Evolutionary conservation across 2,329 filamentous ascomycete species (phyloP).

Genomic region (Colletotrichum endophyticum): DNA sequence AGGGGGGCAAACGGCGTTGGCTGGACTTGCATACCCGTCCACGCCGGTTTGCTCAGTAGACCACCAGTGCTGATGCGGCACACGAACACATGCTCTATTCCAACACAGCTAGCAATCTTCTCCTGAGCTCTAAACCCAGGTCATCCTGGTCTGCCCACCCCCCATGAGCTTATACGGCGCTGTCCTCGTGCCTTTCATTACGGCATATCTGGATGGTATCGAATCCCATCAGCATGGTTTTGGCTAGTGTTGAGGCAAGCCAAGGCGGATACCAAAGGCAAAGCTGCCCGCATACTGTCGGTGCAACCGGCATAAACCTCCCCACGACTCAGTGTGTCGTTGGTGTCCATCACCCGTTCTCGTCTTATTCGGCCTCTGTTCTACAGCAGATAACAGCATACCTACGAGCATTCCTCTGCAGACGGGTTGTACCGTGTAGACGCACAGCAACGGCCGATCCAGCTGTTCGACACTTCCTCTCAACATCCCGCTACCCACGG

Average conservation of each 20-base stretch:
- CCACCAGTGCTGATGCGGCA: background rate
- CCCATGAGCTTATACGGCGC: background rate
- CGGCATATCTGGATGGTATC: constrained; percentile 2
- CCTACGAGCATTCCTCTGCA: background rate
- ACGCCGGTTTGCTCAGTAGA: background rate
- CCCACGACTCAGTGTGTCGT: background rate
- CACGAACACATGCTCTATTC: constrained; percentile 8
- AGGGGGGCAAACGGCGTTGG: background rate
- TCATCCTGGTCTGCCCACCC: background rate
- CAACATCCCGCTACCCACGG: background rate
- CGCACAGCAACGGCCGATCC: background rate
- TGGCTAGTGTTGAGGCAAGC: constrained; percentile 11
- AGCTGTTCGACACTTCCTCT: background rate
- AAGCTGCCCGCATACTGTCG: constrained; percentile 6
- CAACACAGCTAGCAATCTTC: background rate
- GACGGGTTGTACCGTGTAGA: background rate
- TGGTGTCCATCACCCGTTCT: background rate
- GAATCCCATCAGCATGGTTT: constrained; percentile 10
- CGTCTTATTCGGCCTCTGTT: background rate
- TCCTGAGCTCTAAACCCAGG: background rate
- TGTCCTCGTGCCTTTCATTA: constrained; percentile 13
- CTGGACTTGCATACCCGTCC: constrained; percentile 13
- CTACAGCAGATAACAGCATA: background rate
- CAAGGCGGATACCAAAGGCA: constrained; percentile 11
- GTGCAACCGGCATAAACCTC: background rate